A percentile compares a stretch with the other conserved stretches of the same genome.
Conservation (phyloP, 306 rosid genomes). For the Mucuna pruriens region DNA sequence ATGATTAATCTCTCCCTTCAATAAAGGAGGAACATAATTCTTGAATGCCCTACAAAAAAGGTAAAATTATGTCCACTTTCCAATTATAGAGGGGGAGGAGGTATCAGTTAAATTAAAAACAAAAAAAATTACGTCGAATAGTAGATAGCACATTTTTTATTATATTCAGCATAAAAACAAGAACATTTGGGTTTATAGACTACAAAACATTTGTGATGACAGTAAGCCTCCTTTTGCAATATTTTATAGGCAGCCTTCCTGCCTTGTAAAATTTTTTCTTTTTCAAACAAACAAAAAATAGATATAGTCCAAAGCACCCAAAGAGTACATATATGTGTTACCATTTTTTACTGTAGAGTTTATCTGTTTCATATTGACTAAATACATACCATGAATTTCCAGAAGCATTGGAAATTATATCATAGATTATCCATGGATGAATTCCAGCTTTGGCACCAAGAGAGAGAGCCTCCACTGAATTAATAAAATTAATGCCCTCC, state of each 20-base stretch:
- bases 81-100: not conserved
- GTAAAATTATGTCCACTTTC: slow-evolving; percentile 29
- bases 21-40: slow-evolving; percentile 73
- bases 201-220: not conserved
- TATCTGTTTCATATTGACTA: slow-evolving; percentile 19
- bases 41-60: slow-evolving; percentile 76
- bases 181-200: slow-evolving; percentile 12
- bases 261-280: not conserved
- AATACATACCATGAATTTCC: slow-evolving; percentile 89
- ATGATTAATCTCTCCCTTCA: slow-evolving; percentile 61
- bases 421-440: slow-evolving; percentile 88
- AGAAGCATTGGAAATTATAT: slow-evolving; percentile 94
- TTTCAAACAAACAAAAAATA: slow-evolving; percentile 8
- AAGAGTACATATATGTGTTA: not conserved
- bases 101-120: slow-evolving; percentile 10
- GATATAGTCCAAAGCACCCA: slow-evolving; percentile 27
- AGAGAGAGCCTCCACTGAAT: slow-evolving; percentile 89
- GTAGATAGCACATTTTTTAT: slow-evolving; percentile 25
- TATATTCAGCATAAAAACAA: slow-evolving; percentile 18
- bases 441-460: slow-evolving; percentile 84
- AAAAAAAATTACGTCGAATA: slow-evolving; percentile 6
- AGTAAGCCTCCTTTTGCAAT: slow-evolving; percentile 5
- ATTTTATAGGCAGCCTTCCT: not conserved
- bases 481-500: slow-evolving; percentile 83
- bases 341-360: slow-evolving; percentile 1